Evolutionary conservation across 768 basidiomycete species (phyloP).

Genomic region (Arthromyces matolae): DNA sequence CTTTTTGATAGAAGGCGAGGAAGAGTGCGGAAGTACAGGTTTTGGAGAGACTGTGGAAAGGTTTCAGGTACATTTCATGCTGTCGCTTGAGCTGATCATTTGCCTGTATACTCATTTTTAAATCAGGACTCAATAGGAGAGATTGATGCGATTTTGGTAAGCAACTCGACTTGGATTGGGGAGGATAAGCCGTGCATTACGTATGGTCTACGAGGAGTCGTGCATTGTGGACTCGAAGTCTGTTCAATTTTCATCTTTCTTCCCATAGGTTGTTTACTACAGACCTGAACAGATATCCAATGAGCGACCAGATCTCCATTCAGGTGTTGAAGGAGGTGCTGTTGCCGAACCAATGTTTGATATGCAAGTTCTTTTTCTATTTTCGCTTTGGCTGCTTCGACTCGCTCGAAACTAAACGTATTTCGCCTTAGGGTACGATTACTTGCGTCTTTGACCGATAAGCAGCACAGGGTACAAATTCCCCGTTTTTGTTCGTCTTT

Average conservation of each 20-base stretch:
- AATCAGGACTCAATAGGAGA: conserved; percentile 73
- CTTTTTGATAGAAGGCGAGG: conserved; percentile 93
- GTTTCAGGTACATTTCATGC: conserved; percentile 54
- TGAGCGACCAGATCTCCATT: conserved; percentile 79
- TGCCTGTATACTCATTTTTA: background rate
- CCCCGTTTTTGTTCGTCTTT: conserved; percentile 75
- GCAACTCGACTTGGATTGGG: conserved; percentile 96
- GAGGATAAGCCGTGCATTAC: conserved; percentile 92
- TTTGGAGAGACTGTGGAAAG: conserved; percentile 73
- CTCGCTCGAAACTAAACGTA: background rate
- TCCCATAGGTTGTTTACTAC: background rate
- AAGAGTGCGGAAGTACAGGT: conserved; percentile 89
- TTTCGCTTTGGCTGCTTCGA: too few relatives aligned
- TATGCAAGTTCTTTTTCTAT: conserved; percentile 48
- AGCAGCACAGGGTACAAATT: conserved; percentile 57
- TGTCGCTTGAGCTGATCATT: background rate
- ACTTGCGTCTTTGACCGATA: conserved; percentile 65
- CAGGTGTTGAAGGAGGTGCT: conserved; percentile 91
- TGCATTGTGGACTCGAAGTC: conserved; percentile 81
- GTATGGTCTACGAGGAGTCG: conserved; percentile 91
- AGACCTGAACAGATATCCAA: conserved; percentile 53
- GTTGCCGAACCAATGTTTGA: conserved; percentile 89
- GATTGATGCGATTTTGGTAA: conserved; percentile 87
- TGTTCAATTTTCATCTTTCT: background rate
- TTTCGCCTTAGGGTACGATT: conserved; percentile 60